phyloP scores from a whole-genome alignment of 2,329 filamentous ascomycete species.

The Botrytis hyacinthi region DNA sequence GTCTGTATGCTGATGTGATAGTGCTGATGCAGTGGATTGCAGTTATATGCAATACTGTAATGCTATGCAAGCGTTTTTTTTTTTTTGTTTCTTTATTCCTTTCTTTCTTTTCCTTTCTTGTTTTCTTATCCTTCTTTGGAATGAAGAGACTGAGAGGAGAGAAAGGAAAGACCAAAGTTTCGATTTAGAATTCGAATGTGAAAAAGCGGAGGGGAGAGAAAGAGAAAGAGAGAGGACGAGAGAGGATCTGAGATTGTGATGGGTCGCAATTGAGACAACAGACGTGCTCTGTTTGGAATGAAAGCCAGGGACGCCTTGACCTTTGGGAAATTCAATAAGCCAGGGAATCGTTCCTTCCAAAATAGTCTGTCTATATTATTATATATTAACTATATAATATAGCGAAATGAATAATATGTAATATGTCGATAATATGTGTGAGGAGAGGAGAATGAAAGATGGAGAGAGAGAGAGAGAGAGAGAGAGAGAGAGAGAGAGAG shows the following conservation, averaged over 20 bases:
- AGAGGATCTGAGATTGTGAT: background rate
- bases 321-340: constrained; percentile 8
- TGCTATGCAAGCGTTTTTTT: constrained; percentile 8
- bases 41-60: constrained; percentile 8
- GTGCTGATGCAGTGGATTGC: constrained; percentile 12
- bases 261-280: constrained; percentile 18
- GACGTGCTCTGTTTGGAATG: constrained; percentile 20
- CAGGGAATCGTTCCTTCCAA: constrained; percentile 12
- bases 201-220: background rate
- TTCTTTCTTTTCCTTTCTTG: background rate
- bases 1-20: background rate
- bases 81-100: background rate
- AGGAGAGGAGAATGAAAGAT: background rate
- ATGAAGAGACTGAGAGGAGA: background rate
- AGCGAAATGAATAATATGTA: background rate
- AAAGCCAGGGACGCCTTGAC: constrained; percentile 17
- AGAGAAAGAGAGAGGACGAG: background rate
- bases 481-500: too few relatives aligned
- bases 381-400: background rate
- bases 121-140: background rate
- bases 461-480: background rate
- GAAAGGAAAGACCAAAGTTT: background rate
- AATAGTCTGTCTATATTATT: background rate
- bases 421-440: background rate
- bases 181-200: background rate